These are phyloP conservation scores for Lentinula edodes DNA, from an alignment of 768 basidiomycete species.

Conservation along the genomic window DNA sequence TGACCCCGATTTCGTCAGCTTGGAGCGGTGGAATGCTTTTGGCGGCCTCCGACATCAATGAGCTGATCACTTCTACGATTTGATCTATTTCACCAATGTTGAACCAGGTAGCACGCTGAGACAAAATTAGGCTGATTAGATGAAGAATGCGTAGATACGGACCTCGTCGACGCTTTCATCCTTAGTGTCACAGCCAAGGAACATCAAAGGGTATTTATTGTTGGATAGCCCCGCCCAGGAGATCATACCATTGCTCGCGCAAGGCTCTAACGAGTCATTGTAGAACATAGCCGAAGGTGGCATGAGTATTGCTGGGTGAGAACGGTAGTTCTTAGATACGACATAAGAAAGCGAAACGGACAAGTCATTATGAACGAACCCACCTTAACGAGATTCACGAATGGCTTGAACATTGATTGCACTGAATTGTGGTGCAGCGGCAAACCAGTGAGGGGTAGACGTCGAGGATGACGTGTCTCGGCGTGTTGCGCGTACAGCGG, in stretches of 20 bases:
- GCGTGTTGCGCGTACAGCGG: slow-evolving; percentile 29
- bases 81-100: slow-evolving; percentile 41
- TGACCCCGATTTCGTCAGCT: slow-evolving; percentile 39
- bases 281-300: slow-evolving; percentile 51
- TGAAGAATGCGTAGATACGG: background rate
- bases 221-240: slow-evolving; percentile 35
- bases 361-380: background rate
- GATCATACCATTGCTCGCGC: slow-evolving; percentile 36
- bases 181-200: slow-evolving; percentile 33
- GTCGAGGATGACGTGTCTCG: slow-evolving; percentile 10
- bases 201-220: slow-evolving; percentile 35
- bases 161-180: slow-evolving; percentile 47
- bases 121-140: background rate
- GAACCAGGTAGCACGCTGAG: slow-evolving; percentile 42
- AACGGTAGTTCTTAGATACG: slow-evolving; percentile 36
- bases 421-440: background rate
- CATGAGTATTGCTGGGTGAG: slow-evolving; percentile 49
- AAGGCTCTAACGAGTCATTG: slow-evolving; percentile 41
- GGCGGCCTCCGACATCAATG: slow-evolving; percentile 30
- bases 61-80: slow-evolving; percentile 32
- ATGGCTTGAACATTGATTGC: slow-evolving; percentile 17
- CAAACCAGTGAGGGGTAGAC: background rate
- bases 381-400: slow-evolving; percentile 41
- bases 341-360: background rate
- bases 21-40: slow-evolving; percentile 33